Conservation (phyloP, 1,284 basidiomycete species). For the Tylopilus orsonianus region DNA sequence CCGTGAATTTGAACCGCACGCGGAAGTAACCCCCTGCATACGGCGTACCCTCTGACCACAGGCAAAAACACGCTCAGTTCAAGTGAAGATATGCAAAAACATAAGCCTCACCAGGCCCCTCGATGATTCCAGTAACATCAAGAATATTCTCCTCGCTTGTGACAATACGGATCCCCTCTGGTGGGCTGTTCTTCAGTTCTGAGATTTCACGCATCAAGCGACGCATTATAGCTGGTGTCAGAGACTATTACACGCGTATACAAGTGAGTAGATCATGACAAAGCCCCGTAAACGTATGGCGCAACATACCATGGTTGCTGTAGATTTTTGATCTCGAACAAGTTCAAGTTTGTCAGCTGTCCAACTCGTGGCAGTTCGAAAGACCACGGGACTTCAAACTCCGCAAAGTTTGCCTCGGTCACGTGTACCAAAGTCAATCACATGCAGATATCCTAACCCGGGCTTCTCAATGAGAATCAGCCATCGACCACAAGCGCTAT, state of each 20-base stretch:
- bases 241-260: conserved; percentile 34
- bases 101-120: conserved; percentile 66
- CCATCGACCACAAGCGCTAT: too few species aligned
- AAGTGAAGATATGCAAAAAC: conserved; percentile 13
- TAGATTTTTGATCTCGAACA: conserved; percentile 4
- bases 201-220: conserved; percentile 83
- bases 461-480: too few species aligned
- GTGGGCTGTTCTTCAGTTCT: conserved; percentile 76
- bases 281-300: not conserved
- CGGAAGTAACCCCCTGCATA: conserved; percentile 91
- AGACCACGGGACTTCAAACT: conserved; percentile 27
- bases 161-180: conserved; percentile 84
- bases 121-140: conserved; percentile 77
- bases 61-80: conserved; percentile 14
- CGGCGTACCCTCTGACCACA: conserved; percentile 75
- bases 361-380: conserved; percentile 28
- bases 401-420: conserved; percentile 22
- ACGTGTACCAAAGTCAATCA: conserved; percentile 34
- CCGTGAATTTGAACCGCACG: conserved; percentile 83
- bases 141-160: conserved; percentile 83
- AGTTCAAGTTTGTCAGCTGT: conserved; percentile 15
- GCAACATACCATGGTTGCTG: conserved; percentile 30
- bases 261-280: not conserved
- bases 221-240: conserved; percentile 59
- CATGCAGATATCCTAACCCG: conserved; percentile 20